Percentiles rank a stretch among this genome's conserved stretches.
Conservation (phyloP, 352 stramenopile genomes). For the Phytophthora palmivora region DNA sequence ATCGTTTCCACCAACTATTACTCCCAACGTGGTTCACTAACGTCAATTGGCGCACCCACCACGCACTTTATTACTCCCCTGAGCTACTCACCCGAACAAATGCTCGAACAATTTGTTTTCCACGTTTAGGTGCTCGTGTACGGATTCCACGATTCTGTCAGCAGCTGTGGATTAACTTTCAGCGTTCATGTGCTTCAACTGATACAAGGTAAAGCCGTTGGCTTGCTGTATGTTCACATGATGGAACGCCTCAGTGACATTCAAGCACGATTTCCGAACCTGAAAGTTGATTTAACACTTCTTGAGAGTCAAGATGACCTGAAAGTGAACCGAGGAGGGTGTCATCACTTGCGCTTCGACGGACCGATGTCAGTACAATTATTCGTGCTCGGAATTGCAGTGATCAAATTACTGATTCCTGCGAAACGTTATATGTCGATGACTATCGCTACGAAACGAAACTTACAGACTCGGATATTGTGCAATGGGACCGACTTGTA, state of each 20-base stretch:
- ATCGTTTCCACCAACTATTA: slow-evolving; percentile 52
- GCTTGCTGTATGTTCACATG: slow-evolving; percentile 22
- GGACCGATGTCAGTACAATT: slow-evolving; percentile 31
- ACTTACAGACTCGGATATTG: slow-evolving; percentile 23
- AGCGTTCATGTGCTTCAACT: slow-evolving; percentile 14
- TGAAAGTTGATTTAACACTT: slow-evolving; percentile 29
- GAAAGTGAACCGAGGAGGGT: slow-evolving; percentile 15
- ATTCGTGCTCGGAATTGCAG: slow-evolving; percentile 31
- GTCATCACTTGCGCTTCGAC: slow-evolving; percentile 11
- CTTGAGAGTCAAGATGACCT: slow-evolving; percentile 36
- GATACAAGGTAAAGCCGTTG: slow-evolving; percentile 7
- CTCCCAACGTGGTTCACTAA: slow-evolving; percentile 40
- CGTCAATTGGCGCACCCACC: slow-evolving; percentile 37
- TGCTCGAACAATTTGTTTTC: slow-evolving; percentile 30
- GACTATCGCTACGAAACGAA: slow-evolving; percentile 53
- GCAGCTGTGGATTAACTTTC: slow-evolving; percentile 34
- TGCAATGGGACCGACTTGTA: slow-evolving; percentile 38
- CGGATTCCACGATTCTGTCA: slow-evolving; percentile 22
- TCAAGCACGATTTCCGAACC: slow-evolving; percentile 15
- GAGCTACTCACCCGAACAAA: slow-evolving; percentile 4
- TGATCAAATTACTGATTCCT: slow-evolving; percentile 15
- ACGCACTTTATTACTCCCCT: slow-evolving; percentile 41
- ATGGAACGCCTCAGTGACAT: slow-evolving; percentile 10
- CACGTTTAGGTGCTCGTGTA: background rate
- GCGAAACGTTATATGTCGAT: slow-evolving; percentile 44